These are phyloP conservation scores for Wickerhamomyces queroliae DNA, from an alignment of 805 yeast species.

Conservation along the genomic window DNA sequence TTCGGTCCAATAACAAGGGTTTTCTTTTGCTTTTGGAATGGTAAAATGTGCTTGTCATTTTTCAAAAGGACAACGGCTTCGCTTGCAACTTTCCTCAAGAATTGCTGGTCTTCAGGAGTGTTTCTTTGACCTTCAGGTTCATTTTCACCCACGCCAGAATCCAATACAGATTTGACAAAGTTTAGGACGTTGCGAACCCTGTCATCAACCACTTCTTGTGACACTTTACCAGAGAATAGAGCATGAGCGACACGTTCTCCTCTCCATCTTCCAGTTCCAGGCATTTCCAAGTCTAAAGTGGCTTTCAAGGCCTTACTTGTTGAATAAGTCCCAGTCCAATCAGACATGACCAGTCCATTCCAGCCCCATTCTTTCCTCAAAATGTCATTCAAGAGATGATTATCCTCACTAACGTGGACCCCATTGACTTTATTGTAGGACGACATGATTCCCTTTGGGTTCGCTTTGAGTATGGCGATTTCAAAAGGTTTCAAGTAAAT, in stretches of 20 bases:
- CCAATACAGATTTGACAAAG: constrained; percentile 37
- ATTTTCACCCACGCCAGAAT: constrained; percentile 35
- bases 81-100: constrained; percentile 39
- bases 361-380: constrained; percentile 52
- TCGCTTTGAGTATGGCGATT: constrained; percentile 44
- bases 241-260: constrained; percentile 32
- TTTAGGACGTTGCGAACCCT: constrained; percentile 42
- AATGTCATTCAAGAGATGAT: constrained; percentile 34
- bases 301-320: constrained; percentile 39
- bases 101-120: constrained; percentile 32
- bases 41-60: constrained; percentile 42
- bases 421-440: constrained; percentile 59
- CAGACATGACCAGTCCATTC: constrained; percentile 51
- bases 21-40: constrained; percentile 35
- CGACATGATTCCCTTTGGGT: constrained; percentile 53
- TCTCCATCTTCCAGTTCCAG: constrained; percentile 49
- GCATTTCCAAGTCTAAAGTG: constrained; percentile 61
- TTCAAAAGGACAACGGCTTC: constrained; percentile 53
- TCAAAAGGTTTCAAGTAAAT: constrained; percentile 57
- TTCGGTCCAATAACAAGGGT: constrained; percentile 57
- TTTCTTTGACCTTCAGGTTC: constrained; percentile 34
- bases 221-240: constrained; percentile 32
- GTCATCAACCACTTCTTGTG: constrained; percentile 35
- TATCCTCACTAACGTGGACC: constrained; percentile 41
- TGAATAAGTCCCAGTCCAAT: constrained; percentile 58